Evolutionary conservation across 768 basidiomycete genomes (phyloP).

Genomic region (Pleurotus sapidus): DNA sequence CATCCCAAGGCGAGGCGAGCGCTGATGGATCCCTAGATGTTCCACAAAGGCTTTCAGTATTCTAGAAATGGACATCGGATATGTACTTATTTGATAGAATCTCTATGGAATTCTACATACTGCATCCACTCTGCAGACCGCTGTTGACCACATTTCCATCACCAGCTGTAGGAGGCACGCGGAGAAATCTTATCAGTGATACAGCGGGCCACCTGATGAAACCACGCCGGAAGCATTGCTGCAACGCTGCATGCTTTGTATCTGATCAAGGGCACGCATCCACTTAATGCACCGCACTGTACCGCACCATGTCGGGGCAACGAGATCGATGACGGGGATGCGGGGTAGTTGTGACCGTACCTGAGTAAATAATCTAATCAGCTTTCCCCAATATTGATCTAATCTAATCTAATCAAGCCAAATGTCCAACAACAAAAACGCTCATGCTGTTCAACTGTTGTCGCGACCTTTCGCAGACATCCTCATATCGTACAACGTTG

Average conservation of each 20-base stretch:
- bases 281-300: neutral
- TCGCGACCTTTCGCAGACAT: neutral
- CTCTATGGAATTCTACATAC: neutral
- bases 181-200: slow-evolving; percentile 8
- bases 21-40: neutral
- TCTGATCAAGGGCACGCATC: neutral
- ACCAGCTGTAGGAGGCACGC: neutral
- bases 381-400: neutral
- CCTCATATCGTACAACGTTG: too few relatives aligned
- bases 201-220: slow-evolving; percentile 1
- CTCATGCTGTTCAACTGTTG: neutral
- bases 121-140: slow-evolving; percentile 4
- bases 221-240: neutral
- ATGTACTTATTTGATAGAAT: neutral
- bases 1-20: neutral
- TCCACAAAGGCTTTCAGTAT: neutral
- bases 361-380: slow-evolving; percentile 2
- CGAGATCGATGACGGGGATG: neutral
- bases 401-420: neutral
- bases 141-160: neutral
- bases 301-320: neutral
- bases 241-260: neutral
- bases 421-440: neutral
- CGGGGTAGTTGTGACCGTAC: neutral
- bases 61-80: neutral